These are phyloP conservation scores for Gymnopilus dilepis DNA, from an alignment of 768 basidiomycete genomes.

Conservation along the genomic window DNA sequence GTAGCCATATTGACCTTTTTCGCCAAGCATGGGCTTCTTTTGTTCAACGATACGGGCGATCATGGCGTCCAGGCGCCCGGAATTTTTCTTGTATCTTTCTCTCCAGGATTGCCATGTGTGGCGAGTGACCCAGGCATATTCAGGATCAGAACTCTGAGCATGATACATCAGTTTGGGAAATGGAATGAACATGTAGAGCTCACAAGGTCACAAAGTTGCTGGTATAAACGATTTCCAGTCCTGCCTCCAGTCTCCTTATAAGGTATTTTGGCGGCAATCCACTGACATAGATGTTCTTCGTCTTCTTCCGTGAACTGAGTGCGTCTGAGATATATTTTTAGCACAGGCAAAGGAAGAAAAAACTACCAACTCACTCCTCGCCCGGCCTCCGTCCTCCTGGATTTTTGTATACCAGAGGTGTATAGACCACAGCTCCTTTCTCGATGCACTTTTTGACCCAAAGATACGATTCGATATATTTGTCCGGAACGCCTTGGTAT, in stretches of 20 bases:
- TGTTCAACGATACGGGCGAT: conserved; percentile 72
- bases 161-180: conserved; percentile 6
- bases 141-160: conserved; percentile 64
- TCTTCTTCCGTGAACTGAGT: conserved; percentile 82
- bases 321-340: conserved; percentile 48
- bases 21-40: conserved; percentile 70
- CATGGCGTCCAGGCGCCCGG: conserved; percentile 63
- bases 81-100: conserved; percentile 87
- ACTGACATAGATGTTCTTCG: conserved; percentile 73
- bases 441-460: conserved; percentile 89
- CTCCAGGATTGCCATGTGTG: conserved; percentile 94
- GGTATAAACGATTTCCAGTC: conserved; percentile 83
- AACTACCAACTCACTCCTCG: conserved; percentile 67
- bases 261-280: conserved; percentile 85
- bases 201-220: conserved; percentile 79
- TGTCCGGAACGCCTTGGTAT: conserved; percentile 71
- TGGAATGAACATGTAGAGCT: conserved; percentile 7
- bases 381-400: conserved; percentile 82
- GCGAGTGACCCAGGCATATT: conserved; percentile 78
- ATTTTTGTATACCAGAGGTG: conserved; percentile 82
- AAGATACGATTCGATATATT: conserved; percentile 79
- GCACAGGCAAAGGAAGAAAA: background rate
- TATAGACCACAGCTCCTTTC: conserved; percentile 65
- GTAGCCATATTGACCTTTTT: conserved; percentile 85
- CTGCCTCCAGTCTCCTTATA: conserved; percentile 83